These are phyloP conservation scores for Hypoxylon crocopeplum DNA, from an alignment of 495 filamentous ascomycete species.

Conservation along the genomic window DNA sequence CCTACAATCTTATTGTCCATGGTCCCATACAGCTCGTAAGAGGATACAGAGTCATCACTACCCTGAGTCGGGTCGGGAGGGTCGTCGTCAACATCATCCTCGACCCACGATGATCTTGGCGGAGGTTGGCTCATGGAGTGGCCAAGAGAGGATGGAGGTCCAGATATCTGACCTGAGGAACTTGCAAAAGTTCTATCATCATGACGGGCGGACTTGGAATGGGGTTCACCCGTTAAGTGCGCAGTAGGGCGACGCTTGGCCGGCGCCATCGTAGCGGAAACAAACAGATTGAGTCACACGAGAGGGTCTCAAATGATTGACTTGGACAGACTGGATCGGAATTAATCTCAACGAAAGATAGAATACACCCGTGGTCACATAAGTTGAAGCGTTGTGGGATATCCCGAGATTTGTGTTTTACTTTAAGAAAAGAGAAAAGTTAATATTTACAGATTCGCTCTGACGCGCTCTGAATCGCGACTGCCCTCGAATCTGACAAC, in stretches of 20 bases:
- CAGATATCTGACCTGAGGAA: slow-evolving; percentile 3
- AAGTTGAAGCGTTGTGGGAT: background rate
- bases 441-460: background rate
- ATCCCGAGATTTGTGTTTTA: background rate
- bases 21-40: slow-evolving; percentile 40
- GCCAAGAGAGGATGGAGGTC: slow-evolving; percentile 23
- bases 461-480: slow-evolving; percentile 20
- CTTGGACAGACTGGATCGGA: background rate
- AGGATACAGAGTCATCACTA: slow-evolving; percentile 46
- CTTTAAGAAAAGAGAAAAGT: background rate
- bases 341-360: background rate
- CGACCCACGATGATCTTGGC: slow-evolving; percentile 24
- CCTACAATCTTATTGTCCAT: slow-evolving; percentile 77
- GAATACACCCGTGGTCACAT: too few relatives aligned
- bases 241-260: slow-evolving; percentile 12
- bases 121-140: slow-evolving; percentile 13
- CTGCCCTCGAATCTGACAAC: background rate
- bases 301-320: background rate
- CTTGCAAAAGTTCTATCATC: slow-evolving; percentile 18
- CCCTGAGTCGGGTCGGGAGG: slow-evolving; percentile 57
- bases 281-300: background rate
- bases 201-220: slow-evolving; percentile 36
- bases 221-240: background rate
- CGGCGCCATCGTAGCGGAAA: slow-evolving; percentile 9
- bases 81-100: slow-evolving; percentile 56